phyloP scores from a whole-genome alignment of 2,329 filamentous ascomycete species.

The Aspergillus flavus region DNA sequence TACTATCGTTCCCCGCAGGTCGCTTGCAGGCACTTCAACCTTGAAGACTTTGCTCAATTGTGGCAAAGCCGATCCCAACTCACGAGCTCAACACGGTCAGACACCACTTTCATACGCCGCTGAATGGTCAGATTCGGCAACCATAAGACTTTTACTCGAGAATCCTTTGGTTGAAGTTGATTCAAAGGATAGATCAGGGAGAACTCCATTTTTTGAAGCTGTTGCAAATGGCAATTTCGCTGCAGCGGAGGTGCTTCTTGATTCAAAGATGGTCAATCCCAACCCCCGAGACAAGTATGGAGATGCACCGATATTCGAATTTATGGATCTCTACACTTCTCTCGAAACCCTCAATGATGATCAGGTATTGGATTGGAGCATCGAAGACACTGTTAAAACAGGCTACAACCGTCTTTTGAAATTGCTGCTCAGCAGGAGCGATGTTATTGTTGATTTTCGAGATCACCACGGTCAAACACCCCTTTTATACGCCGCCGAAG shows the following conservation, averaged over 20 bases:
- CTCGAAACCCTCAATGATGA: not conserved
- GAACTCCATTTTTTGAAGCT: not conserved
- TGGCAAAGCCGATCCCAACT: not conserved
- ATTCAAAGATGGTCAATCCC: not conserved
- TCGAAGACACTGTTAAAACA: not conserved
- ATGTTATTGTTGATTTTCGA: not conserved
- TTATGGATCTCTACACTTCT: not conserved
- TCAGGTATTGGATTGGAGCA: not conserved
- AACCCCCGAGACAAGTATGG: not conserved
- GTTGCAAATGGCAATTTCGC: not conserved
- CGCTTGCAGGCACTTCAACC: not conserved
- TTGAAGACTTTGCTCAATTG: not conserved
- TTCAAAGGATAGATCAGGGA: not conserved
- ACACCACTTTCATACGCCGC: not conserved
- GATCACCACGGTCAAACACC: not conserved
- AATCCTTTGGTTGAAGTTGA: not conserved
- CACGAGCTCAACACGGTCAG: not conserved
- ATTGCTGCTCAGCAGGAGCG: not conserved
- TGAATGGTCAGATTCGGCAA: not conserved
- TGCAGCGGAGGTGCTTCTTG: not conserved
- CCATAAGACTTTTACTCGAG: not conserved
- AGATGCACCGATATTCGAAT: not conserved
- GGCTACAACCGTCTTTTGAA: not conserved
- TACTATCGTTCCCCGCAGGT: not conserved
- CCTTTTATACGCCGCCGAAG: not conserved